These are phyloP conservation scores for Aeminium ludgeri DNA, from an alignment of 495 filamentous ascomycete species.

Conservation along the genomic window DNA sequence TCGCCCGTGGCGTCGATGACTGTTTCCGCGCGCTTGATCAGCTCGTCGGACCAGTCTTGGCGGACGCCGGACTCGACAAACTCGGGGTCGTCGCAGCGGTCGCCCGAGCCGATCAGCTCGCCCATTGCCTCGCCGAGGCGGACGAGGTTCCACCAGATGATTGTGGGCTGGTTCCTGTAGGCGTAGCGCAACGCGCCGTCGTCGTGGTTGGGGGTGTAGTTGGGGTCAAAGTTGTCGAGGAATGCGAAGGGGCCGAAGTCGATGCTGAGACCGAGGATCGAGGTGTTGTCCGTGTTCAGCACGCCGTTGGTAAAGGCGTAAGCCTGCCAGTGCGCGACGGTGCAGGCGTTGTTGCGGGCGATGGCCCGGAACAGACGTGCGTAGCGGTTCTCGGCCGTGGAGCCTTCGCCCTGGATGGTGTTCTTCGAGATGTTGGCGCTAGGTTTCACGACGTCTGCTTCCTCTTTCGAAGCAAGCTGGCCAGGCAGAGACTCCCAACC, in stretches of 20 bases:
- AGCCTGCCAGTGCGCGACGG: slow-evolving; percentile 86
- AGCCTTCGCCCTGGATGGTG: slow-evolving; percentile 38
- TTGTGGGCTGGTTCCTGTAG: slow-evolving; percentile 84
- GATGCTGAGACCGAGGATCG: slow-evolving; percentile 68
- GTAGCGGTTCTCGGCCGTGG: slow-evolving; percentile 55
- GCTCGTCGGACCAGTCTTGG: slow-evolving; percentile 44
- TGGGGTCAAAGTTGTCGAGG: slow-evolving; percentile 85
- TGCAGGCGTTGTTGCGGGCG: slow-evolving; percentile 66
- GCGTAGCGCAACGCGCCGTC: slow-evolving; percentile 72
- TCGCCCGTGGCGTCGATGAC: slow-evolving; percentile 62
- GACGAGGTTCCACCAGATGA: slow-evolving; percentile 98
- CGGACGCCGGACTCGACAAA: slow-evolving; percentile 58
- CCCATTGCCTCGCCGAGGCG: slow-evolving; percentile 80
- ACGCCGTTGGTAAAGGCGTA: slow-evolving; percentile 98
- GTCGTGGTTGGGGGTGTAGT: slow-evolving; percentile 93
- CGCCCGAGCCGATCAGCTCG: slow-evolving; percentile 65
- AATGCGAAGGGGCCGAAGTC: slow-evolving; percentile 96
- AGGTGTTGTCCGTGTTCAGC: slow-evolving; percentile 92
- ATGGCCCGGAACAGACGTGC: slow-evolving; percentile 77
- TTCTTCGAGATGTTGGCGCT: slow-evolving; percentile 36
- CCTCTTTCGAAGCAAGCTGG: slow-evolving; percentile 30
- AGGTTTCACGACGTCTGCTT: slow-evolving; percentile 27
- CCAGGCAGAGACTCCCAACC: slow-evolving; percentile 69
- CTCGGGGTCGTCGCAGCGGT: slow-evolving; percentile 43
- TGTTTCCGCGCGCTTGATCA: slow-evolving; percentile 64